phyloP scores from a whole-genome alignment of 2,329 filamentous ascomycete genomes.

The Didymella keratinophila region DNA sequence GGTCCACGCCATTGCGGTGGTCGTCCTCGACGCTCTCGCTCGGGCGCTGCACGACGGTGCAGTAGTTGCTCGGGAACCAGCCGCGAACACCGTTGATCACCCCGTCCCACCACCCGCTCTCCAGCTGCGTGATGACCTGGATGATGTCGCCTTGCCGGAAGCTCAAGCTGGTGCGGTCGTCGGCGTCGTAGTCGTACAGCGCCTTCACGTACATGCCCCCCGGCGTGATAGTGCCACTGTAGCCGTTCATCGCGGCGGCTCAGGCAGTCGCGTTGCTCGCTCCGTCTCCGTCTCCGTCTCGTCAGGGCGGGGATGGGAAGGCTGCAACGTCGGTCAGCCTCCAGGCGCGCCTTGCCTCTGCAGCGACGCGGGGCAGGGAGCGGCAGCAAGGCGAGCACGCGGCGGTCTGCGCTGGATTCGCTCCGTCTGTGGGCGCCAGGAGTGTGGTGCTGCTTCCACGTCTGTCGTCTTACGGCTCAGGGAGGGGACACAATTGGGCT shows the following conservation, averaged over 20 bases:
- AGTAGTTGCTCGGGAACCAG: conserved; percentile 99
- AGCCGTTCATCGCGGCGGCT: conserved; percentile 57
- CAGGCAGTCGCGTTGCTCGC: conserved; percentile 19
- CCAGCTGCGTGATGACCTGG: conserved; percentile 96
- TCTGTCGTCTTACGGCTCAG: conserved; percentile 38
- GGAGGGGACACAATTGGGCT: conserved; percentile 45
- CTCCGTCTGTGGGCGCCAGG: conserved; percentile 25
- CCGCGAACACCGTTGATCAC: conserved; percentile 96
- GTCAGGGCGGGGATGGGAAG: conserved; percentile 20
- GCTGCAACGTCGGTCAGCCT: conserved; percentile 15
- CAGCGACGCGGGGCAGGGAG: conserved; percentile 22
- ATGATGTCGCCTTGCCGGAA: conserved; percentile 98
- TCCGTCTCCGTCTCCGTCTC: conserved; percentile 2
- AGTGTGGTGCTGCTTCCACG: conserved; percentile 32
- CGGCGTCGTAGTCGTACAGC: conserved; percentile 93
- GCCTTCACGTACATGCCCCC: conserved; percentile 86
- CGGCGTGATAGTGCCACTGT: conserved; percentile 59
- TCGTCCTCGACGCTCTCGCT: conserved; percentile 75
- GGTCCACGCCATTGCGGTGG: conserved; percentile 63
- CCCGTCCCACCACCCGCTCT: conserved; percentile 99
- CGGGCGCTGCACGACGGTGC: conserved; percentile 79
- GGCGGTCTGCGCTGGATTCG: conserved; percentile 27
- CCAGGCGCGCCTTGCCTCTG: conserved; percentile 29
- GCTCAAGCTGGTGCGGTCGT: conserved; percentile 95
- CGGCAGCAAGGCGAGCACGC: conserved; percentile 25